Conservation (phyloP, 257 asterid genomes). For the Solanum dulcamara region DNA sequence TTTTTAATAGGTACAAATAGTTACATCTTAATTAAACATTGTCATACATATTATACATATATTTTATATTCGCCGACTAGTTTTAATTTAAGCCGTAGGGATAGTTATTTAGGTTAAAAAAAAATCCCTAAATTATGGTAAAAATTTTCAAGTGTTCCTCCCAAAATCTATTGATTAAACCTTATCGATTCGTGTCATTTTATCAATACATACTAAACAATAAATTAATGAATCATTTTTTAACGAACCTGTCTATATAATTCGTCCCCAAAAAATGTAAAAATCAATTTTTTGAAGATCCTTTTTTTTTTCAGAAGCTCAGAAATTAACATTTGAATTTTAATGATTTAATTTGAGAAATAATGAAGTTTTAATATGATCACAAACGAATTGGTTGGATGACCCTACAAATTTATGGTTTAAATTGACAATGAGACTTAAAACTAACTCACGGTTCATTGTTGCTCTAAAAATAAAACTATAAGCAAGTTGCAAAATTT, state of each 20-base stretch:
- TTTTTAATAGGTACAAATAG: not conserved
- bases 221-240: not conserved
- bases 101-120: too few relatives aligned
- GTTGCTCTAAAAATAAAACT: not conserved
- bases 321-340: not conserved
- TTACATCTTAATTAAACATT: not conserved
- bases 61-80: too few relatives aligned
- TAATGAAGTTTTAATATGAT: not conserved
- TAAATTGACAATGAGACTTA: not conserved
- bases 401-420: not conserved
- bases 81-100: too few relatives aligned
- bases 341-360: not conserved
- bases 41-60: not conserved
- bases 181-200: too few relatives aligned
- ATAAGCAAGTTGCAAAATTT: not conserved
- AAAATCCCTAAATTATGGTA: too few relatives aligned
- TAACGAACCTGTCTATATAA: not conserved
- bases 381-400: not conserved
- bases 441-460: not conserved
- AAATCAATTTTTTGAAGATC: too few relatives aligned
- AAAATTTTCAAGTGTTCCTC: too few relatives aligned
- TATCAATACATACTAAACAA: not conserved
- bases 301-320: not conserved
- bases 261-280: too few relatives aligned
- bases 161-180: too few relatives aligned